Evolutionary conservation across 805 yeast genomes (phyloP).

Genomic region (Naumovozyma dairenensis): DNA sequence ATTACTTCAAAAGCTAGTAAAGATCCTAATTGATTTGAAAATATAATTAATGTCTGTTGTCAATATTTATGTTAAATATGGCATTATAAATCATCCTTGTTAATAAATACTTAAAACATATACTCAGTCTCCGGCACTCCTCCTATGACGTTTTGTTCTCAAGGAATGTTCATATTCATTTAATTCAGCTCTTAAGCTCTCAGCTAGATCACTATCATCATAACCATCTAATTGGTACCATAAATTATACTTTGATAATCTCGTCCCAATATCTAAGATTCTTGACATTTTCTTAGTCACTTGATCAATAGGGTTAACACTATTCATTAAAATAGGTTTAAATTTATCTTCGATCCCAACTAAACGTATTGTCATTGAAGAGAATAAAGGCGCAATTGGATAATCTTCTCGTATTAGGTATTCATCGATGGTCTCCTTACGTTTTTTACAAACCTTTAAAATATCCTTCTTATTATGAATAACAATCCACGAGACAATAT

Average conservation of each 20-base stretch:
- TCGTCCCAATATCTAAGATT: conserved; percentile 48
- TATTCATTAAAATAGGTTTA: conserved; percentile 53
- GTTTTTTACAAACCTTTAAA: conserved; percentile 13
- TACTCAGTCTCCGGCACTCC: no score
- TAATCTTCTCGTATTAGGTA: conserved; percentile 28
- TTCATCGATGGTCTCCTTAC: conserved; percentile 11
- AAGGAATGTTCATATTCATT: conserved; percentile 42
- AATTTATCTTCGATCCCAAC: conserved; percentile 56
- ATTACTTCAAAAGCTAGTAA: no score
- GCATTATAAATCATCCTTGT: no score
- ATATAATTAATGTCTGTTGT: no score
- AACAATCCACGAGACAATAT: conserved; percentile 27
- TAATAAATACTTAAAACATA: no score
- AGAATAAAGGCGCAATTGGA: conserved; percentile 32
- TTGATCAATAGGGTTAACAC: conserved; percentile 47
- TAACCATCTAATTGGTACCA: conserved; percentile 82
- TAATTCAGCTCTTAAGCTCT: conserved; percentile 48
- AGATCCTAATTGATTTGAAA: no score
- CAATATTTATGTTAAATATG: not conserved
- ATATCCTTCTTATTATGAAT: conserved; percentile 26
- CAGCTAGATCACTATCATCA: conserved; percentile 58
- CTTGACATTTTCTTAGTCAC: conserved; percentile 55
- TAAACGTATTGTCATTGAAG: conserved; percentile 59
- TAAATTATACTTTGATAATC: conserved; percentile 51
- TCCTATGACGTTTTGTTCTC: conserved; percentile 29